A percentile compares a stretch with the other conserved stretches of the same genome.
Conservation (phyloP, 306 rosid genomes). For the Cicer bijugum region DNA sequence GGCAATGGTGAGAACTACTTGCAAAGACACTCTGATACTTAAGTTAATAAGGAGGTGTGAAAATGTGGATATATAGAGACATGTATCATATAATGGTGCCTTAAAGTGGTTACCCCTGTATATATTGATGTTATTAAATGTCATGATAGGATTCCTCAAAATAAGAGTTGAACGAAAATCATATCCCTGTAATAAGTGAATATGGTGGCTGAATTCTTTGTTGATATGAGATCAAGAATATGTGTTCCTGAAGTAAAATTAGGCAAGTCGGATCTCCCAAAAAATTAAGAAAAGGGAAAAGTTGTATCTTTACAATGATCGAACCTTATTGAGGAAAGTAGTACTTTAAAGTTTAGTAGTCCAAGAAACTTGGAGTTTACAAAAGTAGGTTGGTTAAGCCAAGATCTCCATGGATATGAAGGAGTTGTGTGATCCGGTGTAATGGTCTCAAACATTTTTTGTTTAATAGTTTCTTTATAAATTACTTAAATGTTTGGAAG, state of each 20-base stretch:
- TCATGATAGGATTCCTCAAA: neutral
- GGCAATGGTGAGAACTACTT: neutral
- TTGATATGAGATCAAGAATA: neutral
- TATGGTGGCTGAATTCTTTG: neutral
- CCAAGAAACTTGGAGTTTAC: neutral
- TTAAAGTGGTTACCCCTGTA: neutral
- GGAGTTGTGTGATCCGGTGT: neutral
- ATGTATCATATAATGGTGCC: neutral
- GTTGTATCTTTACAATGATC: constrained; percentile 2
- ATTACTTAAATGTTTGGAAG: constrained; percentile 3
- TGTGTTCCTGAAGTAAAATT: neutral
- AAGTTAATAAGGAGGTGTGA: neutral
- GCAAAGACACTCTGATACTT: neutral
- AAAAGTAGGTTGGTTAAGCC: neutral
- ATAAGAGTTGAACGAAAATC: neutral
- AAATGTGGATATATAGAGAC: neutral
- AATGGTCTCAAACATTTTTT: neutral
- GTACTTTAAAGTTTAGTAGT: neutral
- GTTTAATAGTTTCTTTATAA: neutral
- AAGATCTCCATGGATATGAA: neutral
- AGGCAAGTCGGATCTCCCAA: neutral
- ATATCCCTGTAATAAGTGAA: neutral
- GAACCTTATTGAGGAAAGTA: neutral
- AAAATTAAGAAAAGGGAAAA: neutral
- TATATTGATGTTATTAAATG: neutral